Evolutionary conservation across 441 rosid genomes (phyloP).

Genomic region (Populus hybrid): DNA sequence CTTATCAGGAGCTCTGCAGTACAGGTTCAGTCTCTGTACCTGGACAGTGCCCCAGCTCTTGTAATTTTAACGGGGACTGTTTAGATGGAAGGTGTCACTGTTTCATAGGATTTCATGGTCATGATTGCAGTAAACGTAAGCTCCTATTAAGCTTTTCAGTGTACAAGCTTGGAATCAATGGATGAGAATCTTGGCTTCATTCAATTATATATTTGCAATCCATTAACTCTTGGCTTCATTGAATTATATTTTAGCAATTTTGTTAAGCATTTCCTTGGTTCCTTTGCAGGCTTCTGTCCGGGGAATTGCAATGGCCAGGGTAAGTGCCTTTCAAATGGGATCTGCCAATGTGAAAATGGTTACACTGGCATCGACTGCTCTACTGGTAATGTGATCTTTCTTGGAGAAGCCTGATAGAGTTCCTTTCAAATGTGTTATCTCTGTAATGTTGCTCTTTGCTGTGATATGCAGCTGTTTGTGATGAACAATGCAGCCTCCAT

Average conservation of each 20-base stretch:
- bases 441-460: constrained; percentile 11
- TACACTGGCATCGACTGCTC: constrained; percentile 90
- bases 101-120: constrained; percentile 89
- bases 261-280: neutral
- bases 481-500: constrained; percentile 96
- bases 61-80: constrained; percentile 91
- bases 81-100: constrained; percentile 80
- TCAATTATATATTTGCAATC: no score
- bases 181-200: neutral
- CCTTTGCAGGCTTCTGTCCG: constrained; percentile 71
- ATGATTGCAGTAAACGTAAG: constrained; percentile 87
- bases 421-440: neutral
- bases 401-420: neutral
- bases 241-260: neutral
- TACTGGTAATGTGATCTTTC: constrained; percentile 51
- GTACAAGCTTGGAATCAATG: neutral
- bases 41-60: constrained; percentile 79
- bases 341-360: constrained; percentile 70
- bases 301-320: constrained; percentile 84
- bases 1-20: constrained; percentile 86
- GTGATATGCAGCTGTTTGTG: constrained; percentile 73
- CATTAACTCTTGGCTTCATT: neutral
- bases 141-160: constrained; percentile 10
- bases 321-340: constrained; percentile 69
- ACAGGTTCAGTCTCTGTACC: constrained; percentile 42